Evolutionary conservation across 2,329 filamentous ascomycete species (phyloP).

Genomic region (Rutstroemia sydowiana): DNA sequence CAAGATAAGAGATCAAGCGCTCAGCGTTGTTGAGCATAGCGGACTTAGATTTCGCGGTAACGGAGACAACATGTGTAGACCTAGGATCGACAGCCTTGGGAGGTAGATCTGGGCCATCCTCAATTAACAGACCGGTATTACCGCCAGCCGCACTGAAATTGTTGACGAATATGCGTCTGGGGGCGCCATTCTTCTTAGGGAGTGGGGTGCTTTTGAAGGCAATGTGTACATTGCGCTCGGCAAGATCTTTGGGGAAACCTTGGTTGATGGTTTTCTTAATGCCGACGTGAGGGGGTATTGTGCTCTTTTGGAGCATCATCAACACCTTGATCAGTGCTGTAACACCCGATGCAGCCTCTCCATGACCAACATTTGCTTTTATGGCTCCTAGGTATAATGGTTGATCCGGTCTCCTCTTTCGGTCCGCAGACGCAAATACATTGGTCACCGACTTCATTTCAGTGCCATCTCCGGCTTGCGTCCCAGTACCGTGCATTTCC

Average conservation of each 20-base stretch:
- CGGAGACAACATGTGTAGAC: conserved; percentile 36
- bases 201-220: conserved; percentile 16
- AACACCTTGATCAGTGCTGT: conserved; percentile 30
- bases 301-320: conserved; percentile 28
- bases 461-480: conserved; percentile 73
- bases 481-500: conserved; percentile 86
- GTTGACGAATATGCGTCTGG: conserved; percentile 29
- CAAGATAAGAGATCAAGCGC: conserved; percentile 20
- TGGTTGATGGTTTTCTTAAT: conserved; percentile 31
- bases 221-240: conserved; percentile 28
- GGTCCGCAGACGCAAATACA: conserved; percentile 36
- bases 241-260: conserved; percentile 30
- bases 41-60: conserved; percentile 39
- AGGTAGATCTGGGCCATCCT: conserved; percentile 30
- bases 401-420: conserved; percentile 22
- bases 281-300: conserved; percentile 27
- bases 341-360: conserved; percentile 30
- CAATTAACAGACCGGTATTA: conserved; percentile 28
- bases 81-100: conserved; percentile 34
- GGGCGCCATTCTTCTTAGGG: neutral
- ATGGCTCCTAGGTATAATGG: conserved; percentile 43
- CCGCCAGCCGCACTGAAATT: conserved; percentile 40
- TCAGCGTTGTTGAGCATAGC: conserved; percentile 24
- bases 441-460: conserved; percentile 74
- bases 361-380: conserved; percentile 32